Base-by-base conservation (phyloP, 768 basidiomycete genomes). In the Botryobasidium botryosum region DNA sequence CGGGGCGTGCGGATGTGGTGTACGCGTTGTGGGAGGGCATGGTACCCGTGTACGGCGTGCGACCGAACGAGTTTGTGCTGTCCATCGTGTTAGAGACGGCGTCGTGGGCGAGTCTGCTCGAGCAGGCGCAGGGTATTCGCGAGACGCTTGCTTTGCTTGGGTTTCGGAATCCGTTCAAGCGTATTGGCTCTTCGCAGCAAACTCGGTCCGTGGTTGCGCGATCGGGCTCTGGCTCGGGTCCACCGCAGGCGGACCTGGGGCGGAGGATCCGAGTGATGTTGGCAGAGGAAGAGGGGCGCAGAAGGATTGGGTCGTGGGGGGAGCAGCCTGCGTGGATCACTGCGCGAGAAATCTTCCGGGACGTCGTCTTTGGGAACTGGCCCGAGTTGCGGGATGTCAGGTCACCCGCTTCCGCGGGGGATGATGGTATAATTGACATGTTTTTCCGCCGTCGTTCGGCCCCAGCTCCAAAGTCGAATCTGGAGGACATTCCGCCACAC, bases 1-100 rank as follows among this genome's bases (percentile, higher is more conserved):
- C 66, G 17, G 61, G 65, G 25, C 70, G 79, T 3, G 77, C 78
- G 0, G 79, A 81, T 51, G 61, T 69, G 5, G 67, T 77, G 3
- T 77, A 81, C 56, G 61, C 61, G 35, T 53, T 85, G 1, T 87
- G 80, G 78, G 74, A 77, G n/a, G 59, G 73, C 21, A 71, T 83
- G 60, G 62, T 62, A 3, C 53, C 58, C 0, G 57, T 85, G 3
- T 88, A 79, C 56, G 66, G 63, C 4, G 62, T 77, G 0, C 40
- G 40, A 42, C 40, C 40, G 15, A 28, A 42, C 24, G 26, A 42
- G 25, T 13, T 15, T 15, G 29, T 21, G 10, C 40, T 42, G 12
- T 26, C 25, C 26, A 28, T 24, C 40, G 29, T 42, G 8, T 21
- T 42, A 7, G 13, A 26, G 10, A 29, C 40, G 13, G 40, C 40